Percentiles rank a stretch among this genome's conserved stretches.
Evolutionary conservation across 2,329 filamentous ascomycete species (phyloP).

Genomic region (Penicillium rolfsii): DNA sequence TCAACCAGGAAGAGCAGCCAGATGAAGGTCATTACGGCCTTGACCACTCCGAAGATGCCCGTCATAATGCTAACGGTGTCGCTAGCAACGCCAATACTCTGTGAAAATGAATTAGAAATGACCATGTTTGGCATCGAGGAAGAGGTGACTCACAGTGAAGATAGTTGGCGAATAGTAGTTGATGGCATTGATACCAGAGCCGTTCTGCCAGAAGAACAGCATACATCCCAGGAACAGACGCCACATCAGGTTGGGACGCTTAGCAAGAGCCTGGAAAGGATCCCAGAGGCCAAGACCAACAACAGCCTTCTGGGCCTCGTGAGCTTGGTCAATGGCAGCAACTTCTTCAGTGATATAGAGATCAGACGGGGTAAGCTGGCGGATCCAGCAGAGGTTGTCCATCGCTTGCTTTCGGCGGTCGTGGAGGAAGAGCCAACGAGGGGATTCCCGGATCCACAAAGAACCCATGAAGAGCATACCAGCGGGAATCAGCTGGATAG

Average conservation of each 20-base stretch:
- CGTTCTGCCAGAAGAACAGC: slow-evolving; percentile 80
- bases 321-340: slow-evolving; percentile 68
- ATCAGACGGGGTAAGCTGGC: slow-evolving; percentile 46
- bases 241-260: slow-evolving; percentile 63
- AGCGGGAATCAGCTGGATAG: slow-evolving; percentile 46
- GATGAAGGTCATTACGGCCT: slow-evolving; percentile 67
- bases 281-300: slow-evolving; percentile 75
- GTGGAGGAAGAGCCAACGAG: slow-evolving; percentile 70
- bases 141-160: slow-evolving; percentile 51
- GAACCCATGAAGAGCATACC: slow-evolving; percentile 56
- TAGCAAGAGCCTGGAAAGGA: slow-evolving; percentile 62
- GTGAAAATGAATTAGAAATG: slow-evolving; percentile 10
- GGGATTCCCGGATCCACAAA: slow-evolving; percentile 66
- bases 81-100: slow-evolving; percentile 61
- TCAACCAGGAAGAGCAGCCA: slow-evolving; percentile 73
- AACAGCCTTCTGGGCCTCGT: slow-evolving; percentile 64
- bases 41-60: slow-evolving; percentile 77
- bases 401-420: slow-evolving; percentile 69
- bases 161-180: slow-evolving; percentile 75
- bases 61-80: slow-evolving; percentile 66
- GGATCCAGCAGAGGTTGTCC: slow-evolving; percentile 54
- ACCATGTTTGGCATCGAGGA: background rate
- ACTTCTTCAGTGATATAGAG: slow-evolving; percentile 76
- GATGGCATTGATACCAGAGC: slow-evolving; percentile 76
- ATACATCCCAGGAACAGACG: slow-evolving; percentile 73